Conservation (phyloP, 2,329 filamentous ascomycete species). For the Herpotrichia juniperi region DNA sequence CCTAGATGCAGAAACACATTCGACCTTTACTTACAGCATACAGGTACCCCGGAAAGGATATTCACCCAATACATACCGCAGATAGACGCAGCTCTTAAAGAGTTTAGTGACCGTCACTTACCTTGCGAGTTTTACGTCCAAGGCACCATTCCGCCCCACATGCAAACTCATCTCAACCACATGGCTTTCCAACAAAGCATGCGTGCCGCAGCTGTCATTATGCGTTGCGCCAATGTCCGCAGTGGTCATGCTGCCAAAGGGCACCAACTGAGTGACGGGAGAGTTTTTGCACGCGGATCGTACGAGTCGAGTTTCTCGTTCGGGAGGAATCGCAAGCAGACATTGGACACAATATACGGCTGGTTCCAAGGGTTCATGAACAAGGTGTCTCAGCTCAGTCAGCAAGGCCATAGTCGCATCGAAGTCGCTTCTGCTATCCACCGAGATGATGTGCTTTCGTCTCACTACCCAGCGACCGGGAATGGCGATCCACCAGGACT, state of each 20-base stretch:
- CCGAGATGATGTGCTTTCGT: slow-evolving; percentile 3
- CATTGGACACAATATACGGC: slow-evolving; percentile 29
- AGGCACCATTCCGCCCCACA: slow-evolving; percentile 9
- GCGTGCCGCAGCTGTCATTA: slow-evolving; percentile 47
- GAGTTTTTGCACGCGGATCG: slow-evolving; percentile 49
- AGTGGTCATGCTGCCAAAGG: slow-evolving; percentile 46
- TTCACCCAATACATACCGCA: slow-evolving; percentile 35
- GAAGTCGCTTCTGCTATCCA: slow-evolving; percentile 5
- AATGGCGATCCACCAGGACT: slow-evolving; percentile 27
- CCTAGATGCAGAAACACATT: background rate
- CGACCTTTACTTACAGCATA: background rate
- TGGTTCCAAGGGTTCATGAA: slow-evolving; percentile 11
- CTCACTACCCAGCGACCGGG: background rate
- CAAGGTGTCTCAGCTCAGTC: background rate
- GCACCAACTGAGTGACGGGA: slow-evolving; percentile 52
- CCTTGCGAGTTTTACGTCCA: slow-evolving; percentile 49
- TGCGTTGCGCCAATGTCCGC: slow-evolving; percentile 46
- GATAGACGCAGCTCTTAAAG: slow-evolving; percentile 50
- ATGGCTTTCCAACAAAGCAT: slow-evolving; percentile 51
- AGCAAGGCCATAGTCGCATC: background rate
- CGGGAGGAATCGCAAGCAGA: slow-evolving; percentile 1
- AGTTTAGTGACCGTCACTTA: slow-evolving; percentile 54
- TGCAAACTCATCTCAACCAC: slow-evolving; percentile 42
- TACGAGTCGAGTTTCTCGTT: slow-evolving; percentile 45
- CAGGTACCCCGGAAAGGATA: slow-evolving; percentile 44